A percentile compares a stretch with the other conserved stretches of the same genome.
These are phyloP conservation scores for Vaccinium myrtillus DNA, from an alignment of 148 eudicot species.

Conservation along the genomic window DNA sequence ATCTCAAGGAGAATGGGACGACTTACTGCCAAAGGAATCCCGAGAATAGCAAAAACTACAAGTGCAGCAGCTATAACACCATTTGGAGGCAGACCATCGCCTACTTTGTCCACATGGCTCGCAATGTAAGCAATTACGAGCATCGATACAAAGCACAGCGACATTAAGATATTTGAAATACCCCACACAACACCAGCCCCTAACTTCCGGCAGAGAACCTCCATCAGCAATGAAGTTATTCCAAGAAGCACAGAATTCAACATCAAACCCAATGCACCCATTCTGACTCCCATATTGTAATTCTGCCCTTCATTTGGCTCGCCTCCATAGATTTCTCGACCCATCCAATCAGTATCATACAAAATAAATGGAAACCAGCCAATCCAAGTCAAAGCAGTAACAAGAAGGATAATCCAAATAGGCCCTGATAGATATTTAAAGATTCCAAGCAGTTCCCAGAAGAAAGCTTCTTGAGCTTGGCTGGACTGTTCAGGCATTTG, in stretches of 20 bases:
- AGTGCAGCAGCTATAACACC: conserved; percentile 79
- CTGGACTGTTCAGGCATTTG: conserved; percentile 32
- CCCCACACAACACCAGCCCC: conserved; percentile 98
- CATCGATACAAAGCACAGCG: conserved; percentile 80
- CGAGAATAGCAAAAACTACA: conserved; percentile 71
- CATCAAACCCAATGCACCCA: conserved; percentile 94
- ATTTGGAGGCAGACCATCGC: conserved; percentile 49
- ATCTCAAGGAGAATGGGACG: conserved; percentile 14
- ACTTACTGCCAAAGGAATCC: conserved; percentile 94
- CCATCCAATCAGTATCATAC: conserved; percentile 99
- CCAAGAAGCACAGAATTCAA: conserved; percentile 85
- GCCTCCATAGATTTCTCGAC: conserved; percentile 92
- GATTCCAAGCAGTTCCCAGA: conserved; percentile 94
- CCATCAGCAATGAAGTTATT: conserved; percentile 85
- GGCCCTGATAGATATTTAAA: conserved; percentile 69
- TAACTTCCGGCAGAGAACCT: conserved; percentile 76
- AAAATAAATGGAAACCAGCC: conserved; percentile 99
- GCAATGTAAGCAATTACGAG: conserved; percentile 54
- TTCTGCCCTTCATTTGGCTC: conserved; percentile 69
- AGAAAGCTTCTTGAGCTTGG: conserved; percentile 77
- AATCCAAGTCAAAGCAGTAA: conserved; percentile 87
- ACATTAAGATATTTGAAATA: conserved; percentile 78
- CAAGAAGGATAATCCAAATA: conserved; percentile 77
- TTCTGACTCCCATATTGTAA: conserved; percentile 81
- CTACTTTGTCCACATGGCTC: conserved; percentile 37